A percentile compares a stretch with the other conserved stretches of the same genome.
These are phyloP conservation scores for Rosellinia necatrix DNA, from an alignment of 2,329 filamentous ascomycete species.

Conservation along the genomic window DNA sequence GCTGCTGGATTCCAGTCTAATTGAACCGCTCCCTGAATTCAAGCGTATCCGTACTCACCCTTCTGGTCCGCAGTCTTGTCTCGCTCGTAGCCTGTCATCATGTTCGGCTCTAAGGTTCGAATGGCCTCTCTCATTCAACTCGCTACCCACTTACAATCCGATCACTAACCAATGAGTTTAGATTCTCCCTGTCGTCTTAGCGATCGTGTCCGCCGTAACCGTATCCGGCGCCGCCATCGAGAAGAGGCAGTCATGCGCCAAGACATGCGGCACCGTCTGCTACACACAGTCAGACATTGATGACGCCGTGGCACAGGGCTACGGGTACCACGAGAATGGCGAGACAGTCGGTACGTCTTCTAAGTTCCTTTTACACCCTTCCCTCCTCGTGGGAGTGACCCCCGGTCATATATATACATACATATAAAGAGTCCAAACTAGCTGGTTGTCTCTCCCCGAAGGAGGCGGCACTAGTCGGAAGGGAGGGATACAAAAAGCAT, in stretches of 20 bases:
- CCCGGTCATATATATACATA: too few relatives aligned
- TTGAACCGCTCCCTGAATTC: neutral
- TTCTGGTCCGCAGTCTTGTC: neutral
- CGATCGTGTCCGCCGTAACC: constrained; percentile 22
- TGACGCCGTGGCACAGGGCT: constrained; percentile 43
- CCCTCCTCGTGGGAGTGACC: too few relatives aligned
- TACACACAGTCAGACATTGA: constrained; percentile 44
- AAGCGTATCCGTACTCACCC: too few relatives aligned
- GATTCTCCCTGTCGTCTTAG: constrained; percentile 21
- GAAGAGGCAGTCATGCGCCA: constrained; percentile 37
- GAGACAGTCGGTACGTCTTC: constrained; percentile 23
- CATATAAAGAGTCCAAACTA: too few relatives aligned
- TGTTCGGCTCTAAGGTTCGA: constrained; percentile 28
- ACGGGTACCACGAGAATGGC: constrained; percentile 32
- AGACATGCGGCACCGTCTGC: constrained; percentile 45
- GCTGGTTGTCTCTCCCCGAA: neutral
- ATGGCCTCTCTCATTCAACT: neutral
- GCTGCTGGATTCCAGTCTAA: neutral
- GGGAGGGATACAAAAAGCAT: too few relatives aligned
- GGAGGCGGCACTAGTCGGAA: too few relatives aligned
- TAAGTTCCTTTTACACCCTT: neutral
- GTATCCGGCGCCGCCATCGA: constrained; percentile 16
- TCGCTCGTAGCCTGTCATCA: constrained; percentile 2
- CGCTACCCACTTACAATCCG: neutral
- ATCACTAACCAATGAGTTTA: neutral